Evolutionary conservation across 345 rosid species (phyloP), one percentile per base, ranked within the genome.

Genomic region (Dipteronia sinensis): DNA sequence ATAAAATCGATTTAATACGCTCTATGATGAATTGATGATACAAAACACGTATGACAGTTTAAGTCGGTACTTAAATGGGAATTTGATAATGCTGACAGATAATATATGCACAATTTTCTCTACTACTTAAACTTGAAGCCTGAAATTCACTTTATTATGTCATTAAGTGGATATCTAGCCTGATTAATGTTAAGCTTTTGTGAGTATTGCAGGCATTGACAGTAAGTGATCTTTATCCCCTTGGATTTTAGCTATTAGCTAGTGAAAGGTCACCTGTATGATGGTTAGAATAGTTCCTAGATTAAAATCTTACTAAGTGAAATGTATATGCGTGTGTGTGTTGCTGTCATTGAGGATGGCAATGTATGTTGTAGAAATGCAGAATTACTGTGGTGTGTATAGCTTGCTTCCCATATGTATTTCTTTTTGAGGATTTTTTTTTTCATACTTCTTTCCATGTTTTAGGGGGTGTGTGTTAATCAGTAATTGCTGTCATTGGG

Each of bases 401-500:
- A 55, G 65, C 19, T 31, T 58, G 16, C 25, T 58, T 51, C 19
- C 8, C 11, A 10, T 55, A 29, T 7, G 13, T 55, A 19, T 53
- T 31, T 61, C 4, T 11, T 64, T 71, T 61, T 73, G 44, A 38
- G 25, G 17, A 47, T 64, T 65, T 16, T n/a, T n/a, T 16, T 69
- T 42, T 27, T 44, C 20, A n/a, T 2, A 9, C 22, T 62, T 72
- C 3, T 80, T 78, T 81, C 56, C 20, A 64, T 80, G 71, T 71
- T 82, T 58, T 75, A 95, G 98, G 98, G 93, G 82, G n/a, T n/a
- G 19, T 56, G 7, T 56, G 22, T n/a, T 56, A 56, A 56, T 56
- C n/a, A 56, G 55, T 56, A 56, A 56, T 56, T 19, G 23, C 7
- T 56, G 62, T 56, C 23, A n/a, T 56, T 13, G 62, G 62, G 62